A percentile compares a stretch with the other conserved stretches of the same genome.
These are phyloP conservation scores for Linum trigynum DNA, from an alignment of 345 rosid species.

Conservation along the genomic window DNA sequence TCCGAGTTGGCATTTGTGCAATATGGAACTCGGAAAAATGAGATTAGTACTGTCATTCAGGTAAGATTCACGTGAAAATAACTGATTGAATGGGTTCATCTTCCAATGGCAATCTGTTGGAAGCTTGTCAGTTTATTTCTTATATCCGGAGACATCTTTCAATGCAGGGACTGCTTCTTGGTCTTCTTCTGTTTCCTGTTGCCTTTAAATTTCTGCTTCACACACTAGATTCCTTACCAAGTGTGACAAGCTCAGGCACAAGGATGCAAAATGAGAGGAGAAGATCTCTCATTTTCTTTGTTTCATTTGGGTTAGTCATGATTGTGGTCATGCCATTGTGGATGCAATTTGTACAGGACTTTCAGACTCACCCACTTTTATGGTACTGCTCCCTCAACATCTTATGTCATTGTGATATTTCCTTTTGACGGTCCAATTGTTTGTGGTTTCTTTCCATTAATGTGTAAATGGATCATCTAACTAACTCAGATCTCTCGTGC, in stretches of 20 bases:
- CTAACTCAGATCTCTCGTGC: constrained; percentile 14
- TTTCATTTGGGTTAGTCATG: constrained; percentile 42
- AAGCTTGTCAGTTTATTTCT: background rate
- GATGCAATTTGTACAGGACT: constrained; percentile 78
- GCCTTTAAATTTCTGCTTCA: constrained; percentile 42
- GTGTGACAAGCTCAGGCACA: constrained; percentile 17
- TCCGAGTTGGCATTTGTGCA: constrained; percentile 36
- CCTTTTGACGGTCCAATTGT: background rate
- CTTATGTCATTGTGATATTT: background rate
- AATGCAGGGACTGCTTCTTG: constrained; percentile 67
- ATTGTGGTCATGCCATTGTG: constrained; percentile 50
- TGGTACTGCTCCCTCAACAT: constrained; percentile 40
- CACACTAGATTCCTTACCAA: constrained; percentile 20
- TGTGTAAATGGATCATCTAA: background rate
- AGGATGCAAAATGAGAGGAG: constrained; percentile 30
- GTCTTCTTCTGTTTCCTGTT: constrained; percentile 65
- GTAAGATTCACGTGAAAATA: constrained; percentile 20
- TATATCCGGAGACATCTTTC: background rate
- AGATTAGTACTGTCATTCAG: constrained; percentile 73
- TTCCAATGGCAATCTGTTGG: background rate
- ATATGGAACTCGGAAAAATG: constrained; percentile 58
- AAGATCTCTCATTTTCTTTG: constrained; percentile 47
- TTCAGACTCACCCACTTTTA: constrained; percentile 64
- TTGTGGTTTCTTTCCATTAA: background rate
- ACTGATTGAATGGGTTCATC: background rate